These are phyloP conservation scores for Nakazawaea wyomingensis DNA, from an alignment of 805 yeast genomes.

Conservation along the genomic window DNA sequence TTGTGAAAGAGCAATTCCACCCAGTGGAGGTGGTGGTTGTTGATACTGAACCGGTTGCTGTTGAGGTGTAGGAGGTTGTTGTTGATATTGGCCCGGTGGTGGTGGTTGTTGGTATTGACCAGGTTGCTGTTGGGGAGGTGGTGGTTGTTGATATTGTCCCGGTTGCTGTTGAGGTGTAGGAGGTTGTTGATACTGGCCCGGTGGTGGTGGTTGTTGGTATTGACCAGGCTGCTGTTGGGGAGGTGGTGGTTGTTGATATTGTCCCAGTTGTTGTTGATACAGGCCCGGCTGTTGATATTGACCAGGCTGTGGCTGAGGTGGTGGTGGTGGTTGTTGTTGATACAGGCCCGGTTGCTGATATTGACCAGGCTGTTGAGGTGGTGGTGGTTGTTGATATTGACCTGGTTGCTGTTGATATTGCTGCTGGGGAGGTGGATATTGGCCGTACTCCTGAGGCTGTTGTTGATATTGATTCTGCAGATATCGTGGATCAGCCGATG, in stretches of 20 bases:
- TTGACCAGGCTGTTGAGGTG: conserved; percentile 10
- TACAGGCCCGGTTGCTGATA: conserved; percentile 13
- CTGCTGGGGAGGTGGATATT: conserved; percentile 7
- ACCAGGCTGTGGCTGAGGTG: conserved; percentile 9
- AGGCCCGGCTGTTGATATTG: conserved; percentile 18
- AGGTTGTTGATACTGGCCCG: conserved; percentile 6
- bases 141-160: conserved; percentile 12
- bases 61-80: conserved; percentile 14
- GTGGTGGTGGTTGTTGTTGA: conserved; percentile 15
- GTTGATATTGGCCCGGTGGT: conserved; percentile 1
- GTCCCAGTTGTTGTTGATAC: conserved; percentile 10
- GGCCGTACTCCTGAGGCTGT: conserved; percentile 8
- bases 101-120: neutral
- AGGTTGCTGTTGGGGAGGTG: neutral
- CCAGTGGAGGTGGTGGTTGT: conserved; percentile 1
- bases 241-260: conserved; percentile 14
- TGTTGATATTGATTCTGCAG: conserved; percentile 14
- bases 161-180: too few species aligned
- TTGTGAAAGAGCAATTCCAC: neutral
- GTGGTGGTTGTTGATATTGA: conserved; percentile 18
- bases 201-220: conserved; percentile 10
- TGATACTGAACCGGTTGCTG: conserved; percentile 11
- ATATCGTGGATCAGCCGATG: conserved; percentile 12
- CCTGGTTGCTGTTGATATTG: conserved; percentile 18
- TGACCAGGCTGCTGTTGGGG: conserved; percentile 10